Base-by-base conservation (phyloP, 192 early-diverging fungal genomes). In the Pilaira anomala region DNA sequence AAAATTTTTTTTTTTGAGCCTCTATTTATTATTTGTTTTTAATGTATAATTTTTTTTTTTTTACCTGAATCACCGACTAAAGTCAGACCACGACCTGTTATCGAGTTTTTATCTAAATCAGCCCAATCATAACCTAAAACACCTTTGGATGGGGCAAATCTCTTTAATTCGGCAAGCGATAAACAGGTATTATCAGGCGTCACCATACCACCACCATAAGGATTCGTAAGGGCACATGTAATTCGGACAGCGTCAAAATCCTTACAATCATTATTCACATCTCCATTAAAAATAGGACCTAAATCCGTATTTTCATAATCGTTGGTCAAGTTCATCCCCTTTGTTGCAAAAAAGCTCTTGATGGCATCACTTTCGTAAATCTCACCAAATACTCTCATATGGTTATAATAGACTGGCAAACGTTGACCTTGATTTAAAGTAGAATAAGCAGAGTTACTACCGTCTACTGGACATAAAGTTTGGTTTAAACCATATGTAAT, bases 401-500 rank as follows among this genome's bases (percentile, higher is more conserved):
- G 54, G 26, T 62, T 49, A 18, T 49, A 46, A 16, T 63, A 67
- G 9, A 70, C 60, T 3, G 54, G 63, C 16, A 63, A 45, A 14
- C 45, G 46, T 3, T 44, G 24, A 26, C 64, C 63, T 21, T 67
- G 25, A n/a, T 64, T 6, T 6, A 44, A 62, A 30, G 24, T 55
- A 6, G 68, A 66, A 25, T 67, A 68, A 21, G 68, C 65, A 24
- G 63, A 60, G 30, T 62, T 42, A 21, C 40, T 12, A 16, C 41
- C 49, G 2, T 21, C 36, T 9, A 18, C 48, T 21, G 68, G 77
- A 18, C 79, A 80, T 21, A 80, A 28, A 9, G 66, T 52, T 1
- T 59, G 57, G 3, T 63, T 36, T 2, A 83, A 33, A 2, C 76
- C 81, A 65, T 80, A 78, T 19, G 78, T 83, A 2, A 83, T 36